Evolutionary conservation across 2,329 filamentous ascomycete species (phyloP).

Genomic region (Epichloe uncinata): DNA sequence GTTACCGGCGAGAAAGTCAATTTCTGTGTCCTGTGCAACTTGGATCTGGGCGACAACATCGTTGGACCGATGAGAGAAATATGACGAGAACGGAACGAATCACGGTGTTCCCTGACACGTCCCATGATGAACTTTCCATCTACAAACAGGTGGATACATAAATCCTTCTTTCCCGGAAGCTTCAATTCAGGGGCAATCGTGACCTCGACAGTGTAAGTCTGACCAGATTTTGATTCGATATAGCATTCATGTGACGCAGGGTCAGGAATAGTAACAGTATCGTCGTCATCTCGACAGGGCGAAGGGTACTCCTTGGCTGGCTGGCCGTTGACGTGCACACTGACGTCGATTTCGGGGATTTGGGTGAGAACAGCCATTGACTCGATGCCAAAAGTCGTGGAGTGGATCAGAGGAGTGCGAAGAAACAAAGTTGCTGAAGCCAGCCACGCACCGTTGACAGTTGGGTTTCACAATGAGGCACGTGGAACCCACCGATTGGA

Average conservation of each 20-base stretch:
- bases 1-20: background rate
- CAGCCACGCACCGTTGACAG: background rate
- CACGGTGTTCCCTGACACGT: background rate
- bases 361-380: conserved; percentile 12
- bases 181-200: background rate
- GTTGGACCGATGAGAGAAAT: background rate
- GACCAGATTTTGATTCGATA: conserved; percentile 13
- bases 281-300: background rate
- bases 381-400: background rate
- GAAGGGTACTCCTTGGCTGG: conserved; percentile 11
- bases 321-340: conserved; percentile 9
- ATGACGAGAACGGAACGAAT: background rate
- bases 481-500: background rate
- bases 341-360: conserved; percentile 9
- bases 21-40: background rate
- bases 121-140: conserved; percentile 5
- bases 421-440: background rate
- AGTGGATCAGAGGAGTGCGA: background rate
- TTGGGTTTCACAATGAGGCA: background rate
- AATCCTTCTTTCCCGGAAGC: fast-evolving
- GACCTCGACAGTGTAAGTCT: conserved; percentile 8
- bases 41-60: background rate
- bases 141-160: background rate
- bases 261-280: too few species aligned
- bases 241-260: conserved; percentile 7